Evolutionary conservation across 2,329 filamentous ascomycete species (phyloP).

Genomic region (Penicillium sp.): DNA sequence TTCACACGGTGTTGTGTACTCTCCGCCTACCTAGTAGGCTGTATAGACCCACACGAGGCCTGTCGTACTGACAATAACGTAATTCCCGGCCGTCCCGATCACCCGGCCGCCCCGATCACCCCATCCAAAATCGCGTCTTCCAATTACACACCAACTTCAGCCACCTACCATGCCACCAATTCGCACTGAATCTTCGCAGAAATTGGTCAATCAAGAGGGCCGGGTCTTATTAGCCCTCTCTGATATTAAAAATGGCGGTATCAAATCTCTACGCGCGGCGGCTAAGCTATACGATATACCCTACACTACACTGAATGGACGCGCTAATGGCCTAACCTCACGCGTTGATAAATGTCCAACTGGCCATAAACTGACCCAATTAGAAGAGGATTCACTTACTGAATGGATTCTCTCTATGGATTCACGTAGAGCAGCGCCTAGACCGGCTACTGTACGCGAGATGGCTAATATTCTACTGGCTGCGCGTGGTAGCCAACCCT

Average conservation of each 20-base stretch:
- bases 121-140: no score
- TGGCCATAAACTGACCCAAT: neutral
- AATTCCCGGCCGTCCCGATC: no score
- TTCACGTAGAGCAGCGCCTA: neutral
- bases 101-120: no score
- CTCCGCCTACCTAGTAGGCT: no score
- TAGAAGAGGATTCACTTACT: neutral
- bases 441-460: neutral
- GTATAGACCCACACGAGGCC: no score
- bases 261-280: slow-evolving; percentile 8
- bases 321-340: neutral
- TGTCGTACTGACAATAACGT: no score
- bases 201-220: slow-evolving; percentile 10
- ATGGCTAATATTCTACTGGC: neutral
- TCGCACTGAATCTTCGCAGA: no score
- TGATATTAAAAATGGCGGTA: slow-evolving; percentile 7
- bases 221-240: slow-evolving; percentile 6
- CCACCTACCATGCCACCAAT: no score
- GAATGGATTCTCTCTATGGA: neutral
- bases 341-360: neutral
- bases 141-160: no score
- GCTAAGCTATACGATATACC: no score
- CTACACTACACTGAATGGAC: neutral
- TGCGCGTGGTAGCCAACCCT: no score
- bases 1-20: no score